phyloP scores from a whole-genome alignment of 164 flowering plant species.

The Brasenia schreberi region DNA sequence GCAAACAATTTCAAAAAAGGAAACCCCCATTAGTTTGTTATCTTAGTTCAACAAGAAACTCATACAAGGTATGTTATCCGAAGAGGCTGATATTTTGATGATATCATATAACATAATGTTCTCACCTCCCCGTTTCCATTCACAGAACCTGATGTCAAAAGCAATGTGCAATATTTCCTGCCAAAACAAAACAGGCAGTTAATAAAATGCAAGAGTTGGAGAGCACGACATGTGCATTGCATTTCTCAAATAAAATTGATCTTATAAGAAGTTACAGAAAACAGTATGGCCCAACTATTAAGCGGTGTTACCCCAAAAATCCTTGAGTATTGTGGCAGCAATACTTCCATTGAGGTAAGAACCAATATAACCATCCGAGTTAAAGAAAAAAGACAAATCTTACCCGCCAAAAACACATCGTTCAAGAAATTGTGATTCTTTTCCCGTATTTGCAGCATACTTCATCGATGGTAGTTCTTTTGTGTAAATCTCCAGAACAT shows the following conservation, averaged over 20 bases:
- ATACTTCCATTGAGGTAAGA: not conserved
- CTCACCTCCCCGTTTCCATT: constrained; percentile 36
- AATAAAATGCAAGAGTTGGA: not conserved
- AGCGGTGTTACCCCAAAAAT: too few species aligned
- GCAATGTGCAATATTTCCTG: constrained; percentile 73
- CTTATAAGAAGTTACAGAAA: not conserved
- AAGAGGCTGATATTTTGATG: too few species aligned
- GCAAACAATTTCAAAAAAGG: too few species aligned
- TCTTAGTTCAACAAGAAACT: too few species aligned
- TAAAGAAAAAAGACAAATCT: not conserved
- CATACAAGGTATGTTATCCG: too few species aligned
- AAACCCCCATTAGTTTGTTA: too few species aligned
- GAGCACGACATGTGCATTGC: too few species aligned
- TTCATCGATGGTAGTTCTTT: constrained; percentile 78
- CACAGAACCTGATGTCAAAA: constrained; percentile 29
- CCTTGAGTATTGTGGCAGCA: not conserved
- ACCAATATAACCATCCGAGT: not conserved
- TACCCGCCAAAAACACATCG: constrained; percentile 81
- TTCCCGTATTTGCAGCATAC: constrained; percentile 90
- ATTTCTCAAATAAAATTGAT: not conserved
- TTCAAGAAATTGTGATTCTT: constrained; percentile 66
- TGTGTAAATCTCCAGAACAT: constrained; percentile 40
- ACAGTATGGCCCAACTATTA: not conserved
- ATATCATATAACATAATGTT: too few species aligned
- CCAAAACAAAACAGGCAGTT: constrained; percentile 4